A percentile compares a stretch with the other conserved stretches of the same genome.
phyloP scores from a whole-genome alignment of 345 rosid species.

The Noccaea bulbosa region DNA sequence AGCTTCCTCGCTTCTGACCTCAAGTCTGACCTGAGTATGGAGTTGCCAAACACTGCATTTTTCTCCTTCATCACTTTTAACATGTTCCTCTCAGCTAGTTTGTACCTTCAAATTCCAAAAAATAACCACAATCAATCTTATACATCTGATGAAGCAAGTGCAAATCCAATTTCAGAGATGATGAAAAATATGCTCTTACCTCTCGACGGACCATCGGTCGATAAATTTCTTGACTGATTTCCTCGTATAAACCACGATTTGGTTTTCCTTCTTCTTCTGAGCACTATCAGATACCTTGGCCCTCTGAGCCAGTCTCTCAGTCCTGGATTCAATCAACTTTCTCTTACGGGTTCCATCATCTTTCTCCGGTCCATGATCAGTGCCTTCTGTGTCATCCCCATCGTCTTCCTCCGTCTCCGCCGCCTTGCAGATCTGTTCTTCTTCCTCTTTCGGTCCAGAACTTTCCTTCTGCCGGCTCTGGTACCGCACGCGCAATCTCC shows the following conservation, averaged over 20 bases:
- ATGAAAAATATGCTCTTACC: slow-evolving; percentile 47
- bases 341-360: not conserved
- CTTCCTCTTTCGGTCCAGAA: slow-evolving; percentile 33
- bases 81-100: slow-evolving; percentile 83
- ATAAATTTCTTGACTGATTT: slow-evolving; percentile 50
- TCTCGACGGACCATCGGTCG: slow-evolving; percentile 78
- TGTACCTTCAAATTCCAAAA: slow-evolving; percentile 60
- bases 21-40: slow-evolving; percentile 75
- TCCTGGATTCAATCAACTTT: slow-evolving; percentile 38
- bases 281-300: slow-evolving; percentile 40
- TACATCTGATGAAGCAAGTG: not conserved
- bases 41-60: slow-evolving; percentile 66
- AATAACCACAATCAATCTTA: not conserved
- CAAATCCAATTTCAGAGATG: slow-evolving; percentile 14
- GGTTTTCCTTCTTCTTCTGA: slow-evolving; percentile 41
- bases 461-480: slow-evolving; percentile 33
- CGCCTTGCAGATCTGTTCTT: slow-evolving; percentile 22
- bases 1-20: slow-evolving; percentile 81
- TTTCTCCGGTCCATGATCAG: slow-evolving; percentile 10
- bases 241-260: slow-evolving; percentile 50
- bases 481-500: slow-evolving; percentile 63
- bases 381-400: slow-evolving; percentile 24
- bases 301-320: slow-evolving; percentile 31
- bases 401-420: slow-evolving; percentile 31
- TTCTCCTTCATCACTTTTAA: slow-evolving; percentile 82